These are phyloP conservation scores for Nakazawaea wickerhamii DNA, from an alignment of 805 yeast species.

Conservation along the genomic window DNA sequence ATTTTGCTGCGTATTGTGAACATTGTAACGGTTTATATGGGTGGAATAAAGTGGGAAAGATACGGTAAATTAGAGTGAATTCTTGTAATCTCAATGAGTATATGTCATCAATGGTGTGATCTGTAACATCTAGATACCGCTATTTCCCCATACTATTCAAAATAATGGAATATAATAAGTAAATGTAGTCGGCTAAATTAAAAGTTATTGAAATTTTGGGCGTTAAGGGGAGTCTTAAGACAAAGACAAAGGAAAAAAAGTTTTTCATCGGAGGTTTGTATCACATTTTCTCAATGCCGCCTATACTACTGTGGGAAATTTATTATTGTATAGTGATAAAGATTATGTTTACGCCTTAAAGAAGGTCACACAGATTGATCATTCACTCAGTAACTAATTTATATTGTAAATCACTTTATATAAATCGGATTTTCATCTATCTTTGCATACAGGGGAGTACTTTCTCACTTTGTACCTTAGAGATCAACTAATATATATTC, in stretches of 20 bases:
- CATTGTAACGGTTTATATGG: background rate
- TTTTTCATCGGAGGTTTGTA: background rate
- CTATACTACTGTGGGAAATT: background rate
- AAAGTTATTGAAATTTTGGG: background rate
- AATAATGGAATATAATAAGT: background rate
- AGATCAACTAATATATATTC: background rate
- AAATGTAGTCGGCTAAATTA: background rate
- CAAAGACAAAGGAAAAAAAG: background rate
- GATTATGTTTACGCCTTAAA: background rate
- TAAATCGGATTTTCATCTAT: background rate
- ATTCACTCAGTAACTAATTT: background rate
- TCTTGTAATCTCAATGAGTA: no score
- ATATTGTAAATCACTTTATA: no score
- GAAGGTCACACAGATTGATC: background rate
- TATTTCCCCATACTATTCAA: background rate
- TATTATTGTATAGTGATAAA: no score
- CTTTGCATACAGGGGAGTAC: no score
- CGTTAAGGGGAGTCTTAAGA: no score
- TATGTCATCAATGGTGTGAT: no score
- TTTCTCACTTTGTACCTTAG: no score
- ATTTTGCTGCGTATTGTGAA: background rate
- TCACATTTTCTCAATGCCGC: no score
- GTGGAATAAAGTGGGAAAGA: no score
- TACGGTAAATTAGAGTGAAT: no score
- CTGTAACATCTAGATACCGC: background rate